Percentiles rank a stretch among this genome's conserved stretches.
These are phyloP conservation scores for Candida railenensis DNA, from an alignment of 805 yeast genomes.

Conservation along the genomic window DNA sequence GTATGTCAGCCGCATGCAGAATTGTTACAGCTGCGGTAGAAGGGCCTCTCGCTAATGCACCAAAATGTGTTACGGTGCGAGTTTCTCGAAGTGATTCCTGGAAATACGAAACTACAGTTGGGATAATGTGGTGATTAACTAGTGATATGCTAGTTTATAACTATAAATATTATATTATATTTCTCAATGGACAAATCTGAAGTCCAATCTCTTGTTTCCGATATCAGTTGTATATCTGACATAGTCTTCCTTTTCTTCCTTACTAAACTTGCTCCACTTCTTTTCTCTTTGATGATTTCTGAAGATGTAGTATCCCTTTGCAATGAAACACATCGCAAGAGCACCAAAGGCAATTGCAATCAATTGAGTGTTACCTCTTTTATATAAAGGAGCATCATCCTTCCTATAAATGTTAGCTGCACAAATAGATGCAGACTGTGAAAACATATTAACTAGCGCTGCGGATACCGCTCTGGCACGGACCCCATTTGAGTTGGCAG, in stretches of 20 bases:
- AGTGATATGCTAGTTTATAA: no score
- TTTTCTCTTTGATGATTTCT: conserved; percentile 44
- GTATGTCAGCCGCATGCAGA: neutral
- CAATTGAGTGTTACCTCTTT: conserved; percentile 51
- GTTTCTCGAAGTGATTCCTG: no score
- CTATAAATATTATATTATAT: no score
- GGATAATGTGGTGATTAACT: no score
- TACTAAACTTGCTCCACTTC: conserved; percentile 51
- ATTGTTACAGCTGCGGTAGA: neutral
- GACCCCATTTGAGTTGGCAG: conserved; percentile 61
- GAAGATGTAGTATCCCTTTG: conserved; percentile 37
- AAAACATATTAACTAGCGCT: conserved; percentile 62
- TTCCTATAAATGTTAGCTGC: conserved; percentile 55
- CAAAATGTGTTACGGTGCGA: no score
- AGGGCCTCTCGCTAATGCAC: neutral
- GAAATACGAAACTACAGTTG: no score
- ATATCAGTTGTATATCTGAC: conserved; percentile 43
- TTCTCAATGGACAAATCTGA: conserved; percentile 33
- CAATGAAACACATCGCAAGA: conserved; percentile 22
- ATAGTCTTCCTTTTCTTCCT: conserved; percentile 52
- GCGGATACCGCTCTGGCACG: conserved; percentile 65
- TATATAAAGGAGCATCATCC: conserved; percentile 60
- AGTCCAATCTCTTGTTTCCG: conserved; percentile 61
- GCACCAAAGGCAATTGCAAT: conserved; percentile 34
- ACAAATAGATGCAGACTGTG: conserved; percentile 56